Evolutionary conservation across 257 asterid genomes (phyloP).

Genomic region (Lavandula angustifolia): DNA sequence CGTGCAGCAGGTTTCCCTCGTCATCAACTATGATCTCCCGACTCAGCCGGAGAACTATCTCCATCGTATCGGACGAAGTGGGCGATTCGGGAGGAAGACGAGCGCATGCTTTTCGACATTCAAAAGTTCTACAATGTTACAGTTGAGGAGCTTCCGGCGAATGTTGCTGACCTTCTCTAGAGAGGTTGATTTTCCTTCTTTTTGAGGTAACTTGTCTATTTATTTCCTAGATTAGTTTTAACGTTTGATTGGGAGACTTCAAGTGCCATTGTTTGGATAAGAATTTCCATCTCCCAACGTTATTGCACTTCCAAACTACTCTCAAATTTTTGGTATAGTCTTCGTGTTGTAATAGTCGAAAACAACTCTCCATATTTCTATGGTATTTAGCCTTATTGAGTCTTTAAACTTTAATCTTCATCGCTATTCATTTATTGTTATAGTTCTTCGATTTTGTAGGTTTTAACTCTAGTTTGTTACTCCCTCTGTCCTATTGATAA

Average conservation of each 20-base stretch:
- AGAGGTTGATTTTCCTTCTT: constrained; percentile 16
- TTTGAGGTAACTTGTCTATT: constrained; percentile 32
- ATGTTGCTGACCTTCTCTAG: constrained; percentile 57
- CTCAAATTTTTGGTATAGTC: constrained; percentile 31
- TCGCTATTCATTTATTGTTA: no score
- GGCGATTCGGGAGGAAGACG: constrained; percentile 67
- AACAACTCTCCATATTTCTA: constrained; percentile 37
- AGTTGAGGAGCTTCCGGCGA: constrained; percentile 63
- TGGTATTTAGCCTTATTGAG: constrained; percentile 13
- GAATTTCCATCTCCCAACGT: constrained; percentile 34
- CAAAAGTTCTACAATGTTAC: constrained; percentile 52
- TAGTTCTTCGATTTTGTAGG: no score
- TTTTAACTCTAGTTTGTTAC: no score
- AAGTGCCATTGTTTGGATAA: constrained; percentile 36
- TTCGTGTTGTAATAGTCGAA: constrained; percentile 42
- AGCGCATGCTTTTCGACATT: constrained; percentile 57
- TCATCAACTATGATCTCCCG: constrained; percentile 56
- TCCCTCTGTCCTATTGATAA: no score
- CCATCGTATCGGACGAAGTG: constrained; percentile 66
- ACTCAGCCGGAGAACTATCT: constrained; percentile 70
- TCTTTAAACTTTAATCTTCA: not conserved
- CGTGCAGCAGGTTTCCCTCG: constrained; percentile 66
- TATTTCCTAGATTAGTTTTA: constrained; percentile 39
- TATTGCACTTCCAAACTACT: constrained; percentile 36
- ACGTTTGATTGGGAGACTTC: constrained; percentile 37